Evolutionary conservation across 2,329 filamentous ascomycete species (phyloP).

Genomic region (Leptodontidium sp.): DNA sequence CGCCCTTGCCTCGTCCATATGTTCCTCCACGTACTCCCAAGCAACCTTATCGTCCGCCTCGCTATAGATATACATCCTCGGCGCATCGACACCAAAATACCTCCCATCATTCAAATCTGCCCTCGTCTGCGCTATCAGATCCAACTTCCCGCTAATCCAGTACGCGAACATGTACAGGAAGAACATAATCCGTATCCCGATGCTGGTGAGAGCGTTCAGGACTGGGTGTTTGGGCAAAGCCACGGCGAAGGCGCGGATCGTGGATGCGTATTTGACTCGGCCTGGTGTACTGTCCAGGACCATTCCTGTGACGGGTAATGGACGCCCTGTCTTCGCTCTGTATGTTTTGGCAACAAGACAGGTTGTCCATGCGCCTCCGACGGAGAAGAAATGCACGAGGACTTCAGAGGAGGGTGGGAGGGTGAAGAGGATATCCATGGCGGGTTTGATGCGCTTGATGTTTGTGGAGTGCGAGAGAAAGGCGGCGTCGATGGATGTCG

Average conservation of each 20-base stretch:
- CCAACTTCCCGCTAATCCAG: constrained; percentile 20
- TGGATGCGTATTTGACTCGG: constrained; percentile 30
- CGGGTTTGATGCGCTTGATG: constrained; percentile 52
- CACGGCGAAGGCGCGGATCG: constrained; percentile 37
- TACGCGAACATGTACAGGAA: constrained; percentile 19
- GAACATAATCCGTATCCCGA: constrained; percentile 29
- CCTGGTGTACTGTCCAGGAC: constrained; percentile 56
- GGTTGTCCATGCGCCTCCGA: constrained; percentile 55
- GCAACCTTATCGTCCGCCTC: constrained; percentile 40
- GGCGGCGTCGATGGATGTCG: constrained; percentile 54
- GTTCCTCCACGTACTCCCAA: constrained; percentile 41
- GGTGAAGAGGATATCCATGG: constrained; percentile 47
- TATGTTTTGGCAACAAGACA: constrained; percentile 51
- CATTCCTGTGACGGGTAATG: constrained; percentile 50
- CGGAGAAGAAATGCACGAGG: constrained; percentile 58
- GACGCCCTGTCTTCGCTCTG: constrained; percentile 42
- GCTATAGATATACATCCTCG: constrained; percentile 43
- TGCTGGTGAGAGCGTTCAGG: constrained; percentile 24
- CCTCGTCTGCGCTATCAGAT: constrained; percentile 33
- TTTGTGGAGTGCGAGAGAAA: constrained; percentile 45
- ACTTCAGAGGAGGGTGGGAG: constrained; percentile 36
- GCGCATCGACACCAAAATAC: constrained; percentile 31
- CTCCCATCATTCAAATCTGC: constrained; percentile 38
- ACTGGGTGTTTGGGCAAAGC: constrained; percentile 41
- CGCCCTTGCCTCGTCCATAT: constrained; percentile 38